A percentile compares a stretch with the other conserved stretches of the same genome.
These are phyloP conservation scores for Przewalskia tangutica DNA, from an alignment of 257 asterid genomes.

Conservation along the genomic window DNA sequence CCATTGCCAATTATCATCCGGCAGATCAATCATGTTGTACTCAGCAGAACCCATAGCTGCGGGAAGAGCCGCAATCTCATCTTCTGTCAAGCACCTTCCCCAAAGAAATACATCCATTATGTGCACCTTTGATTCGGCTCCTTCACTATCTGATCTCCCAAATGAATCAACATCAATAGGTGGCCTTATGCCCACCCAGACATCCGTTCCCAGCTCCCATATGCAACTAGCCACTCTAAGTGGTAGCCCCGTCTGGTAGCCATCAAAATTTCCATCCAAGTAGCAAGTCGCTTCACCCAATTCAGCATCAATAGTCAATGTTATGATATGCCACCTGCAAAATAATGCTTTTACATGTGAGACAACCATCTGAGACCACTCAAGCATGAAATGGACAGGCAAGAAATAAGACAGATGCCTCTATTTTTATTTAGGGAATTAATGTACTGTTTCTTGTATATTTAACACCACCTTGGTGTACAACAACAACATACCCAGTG, in stretches of 20 bases:
- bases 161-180: slow-evolving; percentile 92
- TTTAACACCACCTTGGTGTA: neutral
- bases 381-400: neutral
- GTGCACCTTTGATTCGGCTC: slow-evolving; percentile 89
- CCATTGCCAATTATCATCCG: slow-evolving; percentile 98
- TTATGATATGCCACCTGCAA: slow-evolving; percentile 94
- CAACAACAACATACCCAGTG: too few relatives aligned
- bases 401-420: neutral
- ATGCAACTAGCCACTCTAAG: slow-evolving; percentile 60
- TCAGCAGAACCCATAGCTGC: slow-evolving; percentile 69
- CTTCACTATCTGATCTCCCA: slow-evolving; percentile 99
- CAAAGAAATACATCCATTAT: slow-evolving; percentile 95
- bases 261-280: slow-evolving; percentile 91
- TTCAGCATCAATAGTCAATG: slow-evolving; percentile 83
- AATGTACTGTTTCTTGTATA: neutral
- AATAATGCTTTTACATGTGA: slow-evolving; percentile 1
- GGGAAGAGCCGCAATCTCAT: slow-evolving; percentile 81
- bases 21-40: slow-evolving; percentile 56
- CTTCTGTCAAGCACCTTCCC: slow-evolving; percentile 96
- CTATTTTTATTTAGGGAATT: neutral
- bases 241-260: slow-evolving; percentile 81
- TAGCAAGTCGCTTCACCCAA: slow-evolving; percentile 95
- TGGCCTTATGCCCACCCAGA: slow-evolving; percentile 89
- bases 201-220: slow-evolving; percentile 92
- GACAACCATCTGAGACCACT: neutral